Conservation (phyloP, 208 protist species). For the Herpetomonas tarakana region DNA sequence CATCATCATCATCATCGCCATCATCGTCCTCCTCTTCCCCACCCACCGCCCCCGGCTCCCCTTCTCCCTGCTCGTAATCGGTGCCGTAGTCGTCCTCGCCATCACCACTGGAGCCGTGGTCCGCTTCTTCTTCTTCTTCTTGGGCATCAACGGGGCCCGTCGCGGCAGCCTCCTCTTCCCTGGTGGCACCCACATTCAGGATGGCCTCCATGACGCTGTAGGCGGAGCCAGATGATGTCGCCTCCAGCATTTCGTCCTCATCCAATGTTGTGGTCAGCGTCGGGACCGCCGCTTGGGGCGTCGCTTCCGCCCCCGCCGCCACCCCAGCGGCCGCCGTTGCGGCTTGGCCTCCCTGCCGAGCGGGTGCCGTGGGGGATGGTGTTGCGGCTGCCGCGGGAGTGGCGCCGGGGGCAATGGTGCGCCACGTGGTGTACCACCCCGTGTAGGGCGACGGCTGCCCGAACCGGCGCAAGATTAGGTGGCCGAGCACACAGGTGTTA, state of each 20-base stretch:
- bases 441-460: slow-evolving; percentile 54
- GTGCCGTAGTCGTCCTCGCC: slow-evolving; percentile 16
- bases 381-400: no score
- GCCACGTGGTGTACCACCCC: slow-evolving; percentile 46
- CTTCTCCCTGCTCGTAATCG: slow-evolving; percentile 3
- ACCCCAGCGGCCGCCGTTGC: not conserved
- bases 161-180: no score
- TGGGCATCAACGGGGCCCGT: no score
- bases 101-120: not conserved
- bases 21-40: slow-evolving; percentile 4
- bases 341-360: not conserved
- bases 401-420: no score
- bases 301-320: not conserved
- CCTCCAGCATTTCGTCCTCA: no score
- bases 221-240: no score
- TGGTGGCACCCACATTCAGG: no score
- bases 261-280: no score
- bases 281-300: not conserved
- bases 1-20: not conserved
- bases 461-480: slow-evolving; percentile 45
- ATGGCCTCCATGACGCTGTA: no score
- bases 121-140: not conserved
- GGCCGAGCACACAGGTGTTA: slow-evolving; percentile 51
- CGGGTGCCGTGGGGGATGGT: not conserved
- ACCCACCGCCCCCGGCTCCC: not conserved